Conservation (phyloP, 2,329 filamentous ascomycete species). For the Xylaria sp. region DNA sequence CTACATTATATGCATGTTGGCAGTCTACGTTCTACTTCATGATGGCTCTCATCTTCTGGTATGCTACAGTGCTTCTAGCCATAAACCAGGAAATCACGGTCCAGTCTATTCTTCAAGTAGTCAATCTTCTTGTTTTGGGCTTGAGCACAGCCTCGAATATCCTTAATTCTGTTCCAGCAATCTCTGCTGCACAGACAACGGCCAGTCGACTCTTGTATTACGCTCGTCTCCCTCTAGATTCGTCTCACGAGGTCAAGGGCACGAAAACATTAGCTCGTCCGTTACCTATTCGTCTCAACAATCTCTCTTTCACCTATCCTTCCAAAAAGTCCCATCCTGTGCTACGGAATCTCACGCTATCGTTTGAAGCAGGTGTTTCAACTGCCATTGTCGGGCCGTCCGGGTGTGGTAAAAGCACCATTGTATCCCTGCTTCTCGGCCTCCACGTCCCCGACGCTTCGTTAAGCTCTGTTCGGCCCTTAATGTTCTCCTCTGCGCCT, state of each 20-base stretch:
- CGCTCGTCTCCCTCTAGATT: slow-evolving; percentile 64
- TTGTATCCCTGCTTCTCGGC: slow-evolving; percentile 78
- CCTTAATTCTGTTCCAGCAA: slow-evolving; percentile 81
- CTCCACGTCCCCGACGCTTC: slow-evolving; percentile 66
- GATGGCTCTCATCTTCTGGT: slow-evolving; percentile 85
- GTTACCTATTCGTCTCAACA: slow-evolving; percentile 63
- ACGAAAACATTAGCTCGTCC: slow-evolving; percentile 48
- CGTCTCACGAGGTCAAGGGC: slow-evolving; percentile 69
- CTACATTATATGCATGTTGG: slow-evolving; percentile 80
- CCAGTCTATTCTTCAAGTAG: slow-evolving; percentile 74
- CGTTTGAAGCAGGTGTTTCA: slow-evolving; percentile 70
- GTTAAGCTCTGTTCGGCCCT: slow-evolving; percentile 46
- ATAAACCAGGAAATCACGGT: slow-evolving; percentile 60
- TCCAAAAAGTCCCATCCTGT: slow-evolving; percentile 60
- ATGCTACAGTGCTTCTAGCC: slow-evolving; percentile 73
- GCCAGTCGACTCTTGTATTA: slow-evolving; percentile 79
- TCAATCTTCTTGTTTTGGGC: slow-evolving; percentile 86
- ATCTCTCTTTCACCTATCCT: slow-evolving; percentile 79
- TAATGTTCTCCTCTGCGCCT: slow-evolving; percentile 69
- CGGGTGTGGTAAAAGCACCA: slow-evolving; percentile 91
- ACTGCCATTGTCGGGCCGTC: slow-evolving; percentile 85
- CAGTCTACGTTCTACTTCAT: slow-evolving; percentile 78
- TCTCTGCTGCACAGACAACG: slow-evolving; percentile 77
- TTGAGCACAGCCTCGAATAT: slow-evolving; percentile 78
- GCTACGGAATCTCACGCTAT: slow-evolving; percentile 73